Evolutionary conservation across 768 basidiomycete species (phyloP).

Genomic region (Aureoboletus auriporus): DNA sequence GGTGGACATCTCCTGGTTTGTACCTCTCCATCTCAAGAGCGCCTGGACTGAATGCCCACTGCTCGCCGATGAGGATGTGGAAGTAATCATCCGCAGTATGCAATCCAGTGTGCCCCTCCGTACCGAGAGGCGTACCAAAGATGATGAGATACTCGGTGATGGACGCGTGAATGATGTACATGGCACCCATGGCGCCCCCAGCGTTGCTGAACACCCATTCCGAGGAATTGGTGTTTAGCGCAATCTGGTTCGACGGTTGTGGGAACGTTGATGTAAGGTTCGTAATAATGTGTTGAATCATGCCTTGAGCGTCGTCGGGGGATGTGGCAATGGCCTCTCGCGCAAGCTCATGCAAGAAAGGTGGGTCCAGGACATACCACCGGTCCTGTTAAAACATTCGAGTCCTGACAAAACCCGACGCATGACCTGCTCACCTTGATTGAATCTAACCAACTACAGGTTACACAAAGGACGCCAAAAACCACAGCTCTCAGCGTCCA

Average conservation of each 20-base stretch:
- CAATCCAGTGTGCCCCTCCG: slow-evolving; percentile 91
- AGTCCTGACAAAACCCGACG: background rate
- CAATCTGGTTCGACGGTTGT: slow-evolving; percentile 44
- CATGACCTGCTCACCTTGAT: slow-evolving; percentile 49
- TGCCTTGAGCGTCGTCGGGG: slow-evolving; percentile 60
- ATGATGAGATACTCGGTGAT: slow-evolving; percentile 97
- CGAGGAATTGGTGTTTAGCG: slow-evolving; percentile 49
- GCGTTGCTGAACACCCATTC: slow-evolving; percentile 99
- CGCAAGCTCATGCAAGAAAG: slow-evolving; percentile 66
- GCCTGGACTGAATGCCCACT: slow-evolving; percentile 89
- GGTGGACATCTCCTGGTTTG: slow-evolving; percentile 77
- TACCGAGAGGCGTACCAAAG: slow-evolving; percentile 94
- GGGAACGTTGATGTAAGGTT: slow-evolving; percentile 78
- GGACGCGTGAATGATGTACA: slow-evolving; percentile 96
- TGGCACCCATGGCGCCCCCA: slow-evolving; percentile 96
- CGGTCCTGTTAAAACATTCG: slow-evolving; percentile 47
- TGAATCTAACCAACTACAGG: slow-evolving; percentile 52
- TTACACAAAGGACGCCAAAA: slow-evolving; percentile 27
- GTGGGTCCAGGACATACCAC: slow-evolving; percentile 85
- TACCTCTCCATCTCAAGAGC: slow-evolving; percentile 84
- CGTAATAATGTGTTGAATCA: slow-evolving; percentile 77
- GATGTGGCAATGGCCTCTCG: slow-evolving; percentile 66
- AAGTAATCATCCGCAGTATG: slow-evolving; percentile 99
- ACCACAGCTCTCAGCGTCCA: slow-evolving; percentile 31
- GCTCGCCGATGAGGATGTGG: slow-evolving; percentile 89